phyloP scores from a whole-genome alignment of 139 green algal species.

The Yamagishiella unicocca region DNA sequence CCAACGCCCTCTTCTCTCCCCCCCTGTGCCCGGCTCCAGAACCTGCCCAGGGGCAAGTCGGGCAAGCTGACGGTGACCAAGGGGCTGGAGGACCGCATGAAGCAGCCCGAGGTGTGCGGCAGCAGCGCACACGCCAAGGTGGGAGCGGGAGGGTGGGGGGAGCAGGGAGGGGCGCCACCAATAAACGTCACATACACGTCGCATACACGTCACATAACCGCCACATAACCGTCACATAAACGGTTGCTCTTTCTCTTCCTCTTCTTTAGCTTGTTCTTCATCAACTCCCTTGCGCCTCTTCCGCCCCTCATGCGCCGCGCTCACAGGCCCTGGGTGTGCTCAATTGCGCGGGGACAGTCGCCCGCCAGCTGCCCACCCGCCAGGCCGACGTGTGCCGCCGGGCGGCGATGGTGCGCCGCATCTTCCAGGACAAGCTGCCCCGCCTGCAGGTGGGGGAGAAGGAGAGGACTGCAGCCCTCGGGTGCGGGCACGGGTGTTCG shows the following conservation, averaged over 20 bases:
- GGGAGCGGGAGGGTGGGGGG: too few relatives aligned
- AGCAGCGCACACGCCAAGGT: conserved; percentile 1
- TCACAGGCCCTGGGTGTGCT: conserved; percentile 31
- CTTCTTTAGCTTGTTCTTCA: too few relatives aligned
- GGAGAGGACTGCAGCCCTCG: not conserved
- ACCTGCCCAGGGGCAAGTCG: conserved; percentile 31
- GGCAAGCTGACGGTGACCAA: conserved; percentile 47
- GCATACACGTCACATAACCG: too few relatives aligned
- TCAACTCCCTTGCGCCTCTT: not conserved
- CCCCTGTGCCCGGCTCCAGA: not conserved
- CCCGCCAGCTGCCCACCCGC: conserved; percentile 22
- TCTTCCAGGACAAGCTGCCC: conserved; percentile 43
- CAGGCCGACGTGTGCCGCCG: conserved; percentile 49
- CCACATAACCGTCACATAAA: too few relatives aligned
- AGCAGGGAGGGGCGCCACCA: too few relatives aligned
- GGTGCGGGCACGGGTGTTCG: too few relatives aligned
- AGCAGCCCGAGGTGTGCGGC: conserved; percentile 46
- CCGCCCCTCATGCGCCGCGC: not conserved
- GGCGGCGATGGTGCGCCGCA: conserved; percentile 17
- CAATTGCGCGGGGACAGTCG: conserved; percentile 16
- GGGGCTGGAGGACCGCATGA: conserved; percentile 54
- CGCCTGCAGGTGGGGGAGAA: conserved; percentile 30
- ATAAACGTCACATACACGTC: too few relatives aligned
- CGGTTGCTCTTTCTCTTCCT: too few relatives aligned
- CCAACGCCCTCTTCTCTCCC: not conserved